Base-by-base conservation (phyloP, 2,329 filamentous ascomycete genomes). In the Thelonectria blattea region DNA sequence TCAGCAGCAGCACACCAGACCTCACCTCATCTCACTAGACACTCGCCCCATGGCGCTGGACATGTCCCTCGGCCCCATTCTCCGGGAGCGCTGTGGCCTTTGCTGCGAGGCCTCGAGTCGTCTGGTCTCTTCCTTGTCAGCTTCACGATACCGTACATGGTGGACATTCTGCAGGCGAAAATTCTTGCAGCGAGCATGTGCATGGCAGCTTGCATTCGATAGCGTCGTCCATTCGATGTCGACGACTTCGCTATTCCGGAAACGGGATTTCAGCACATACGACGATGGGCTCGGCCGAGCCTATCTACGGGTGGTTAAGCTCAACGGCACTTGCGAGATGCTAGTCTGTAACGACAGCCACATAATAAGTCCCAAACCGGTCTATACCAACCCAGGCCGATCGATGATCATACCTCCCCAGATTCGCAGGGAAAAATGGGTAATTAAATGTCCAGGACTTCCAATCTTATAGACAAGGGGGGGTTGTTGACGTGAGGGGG, bases 21-120 rank as follows among this genome's bases (percentile, higher is more conserved):
- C 50, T 63, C 61, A 58, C 58, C 54, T 61, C 61, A 63, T 63
- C 57, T 58, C 57, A 50, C 57, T 58, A 54, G 45, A 45, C 49
- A 51, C 49, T 63, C 57, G 18, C 53, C 56, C 61, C 61, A 63
- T 63, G 42, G 27, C 41, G 37, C 41, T 39, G 53, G 43, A 46
- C 45, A 34, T 49, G 15, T 47, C 41, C 18, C 27, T 57, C 57
- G 60, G 60, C 60, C 43, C 56, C 52, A 39, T 54, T 59, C 60
- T 56, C 56, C 49, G 49, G 53, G 50, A 27, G 57, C 14, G 34
- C n/a, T 51, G 41, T 24, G 41, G 17, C 46, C 17, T 58, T 58
- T n/a, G 24, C 47, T 60, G 41, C 41, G 50, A 47, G 41, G 27
- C 17, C 41, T 17, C 46, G 57, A 51, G 17, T 60, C 39, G 52